These are phyloP conservation scores for Ilyonectria destructans DNA, from an alignment of 2,329 filamentous ascomycete species.

Conservation along the genomic window DNA sequence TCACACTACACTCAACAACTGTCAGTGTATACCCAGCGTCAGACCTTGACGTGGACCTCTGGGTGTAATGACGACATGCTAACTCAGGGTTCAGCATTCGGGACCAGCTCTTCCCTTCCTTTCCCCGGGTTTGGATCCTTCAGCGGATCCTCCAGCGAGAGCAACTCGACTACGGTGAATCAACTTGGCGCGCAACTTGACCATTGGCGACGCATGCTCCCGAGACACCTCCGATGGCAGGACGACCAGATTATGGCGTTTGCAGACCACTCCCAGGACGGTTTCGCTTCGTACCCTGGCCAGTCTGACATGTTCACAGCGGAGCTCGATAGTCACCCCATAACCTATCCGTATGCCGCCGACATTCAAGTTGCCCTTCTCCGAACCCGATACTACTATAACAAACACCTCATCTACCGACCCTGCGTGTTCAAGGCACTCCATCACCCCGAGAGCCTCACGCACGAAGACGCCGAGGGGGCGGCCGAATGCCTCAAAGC, in stretches of 20 bases:
- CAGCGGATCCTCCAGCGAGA: conserved; percentile 33
- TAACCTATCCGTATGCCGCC: conserved; percentile 66
- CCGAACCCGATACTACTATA: conserved; percentile 73
- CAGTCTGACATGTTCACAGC: conserved; percentile 46
- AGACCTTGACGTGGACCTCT: conserved; percentile 7
- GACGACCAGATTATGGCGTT: conserved; percentile 62
- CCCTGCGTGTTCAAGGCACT: conserved; percentile 74
- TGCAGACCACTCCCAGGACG: conserved; percentile 39
- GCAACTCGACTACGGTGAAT: conserved; percentile 58
- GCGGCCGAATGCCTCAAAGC: conserved; percentile 72
- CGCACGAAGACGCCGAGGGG: conserved; percentile 67
- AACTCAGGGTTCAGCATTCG: conserved; percentile 40
- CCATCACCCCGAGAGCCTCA: conserved; percentile 70
- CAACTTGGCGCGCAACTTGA: conserved; percentile 70
- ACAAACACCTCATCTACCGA: conserved; percentile 71
- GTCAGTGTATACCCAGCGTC: conserved; percentile 57
- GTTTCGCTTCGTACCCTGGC: conserved; percentile 40
- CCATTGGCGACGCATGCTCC: conserved; percentile 72
- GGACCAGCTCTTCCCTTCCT: conserved; percentile 25
- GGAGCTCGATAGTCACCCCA: conserved; percentile 42
- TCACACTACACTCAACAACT: conserved; percentile 66
- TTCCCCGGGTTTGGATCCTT: conserved; percentile 40
- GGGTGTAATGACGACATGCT: conserved; percentile 21
- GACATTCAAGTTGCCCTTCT: conserved; percentile 72
- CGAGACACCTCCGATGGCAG: conserved; percentile 70